Percentiles rank a stretch among this genome's conserved stretches.
These are phyloP conservation scores for Plasmodium ovale DNA, from an alignment of 169 alveolate genomes.

Conservation along the genomic window DNA sequence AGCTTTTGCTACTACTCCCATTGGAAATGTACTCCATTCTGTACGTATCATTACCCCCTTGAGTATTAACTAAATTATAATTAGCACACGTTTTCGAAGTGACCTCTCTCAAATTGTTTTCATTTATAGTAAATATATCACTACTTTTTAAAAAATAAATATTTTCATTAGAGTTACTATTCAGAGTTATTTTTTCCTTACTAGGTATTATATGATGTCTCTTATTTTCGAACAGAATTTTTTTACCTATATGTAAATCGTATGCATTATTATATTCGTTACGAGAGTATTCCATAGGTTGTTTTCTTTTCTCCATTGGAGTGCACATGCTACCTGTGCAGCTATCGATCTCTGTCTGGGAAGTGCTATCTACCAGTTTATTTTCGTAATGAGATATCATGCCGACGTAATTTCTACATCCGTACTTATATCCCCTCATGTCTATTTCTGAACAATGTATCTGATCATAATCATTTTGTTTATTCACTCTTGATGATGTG, in stretches of 20 bases:
- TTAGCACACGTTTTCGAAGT: background rate
- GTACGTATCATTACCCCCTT: background rate
- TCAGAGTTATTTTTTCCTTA: background rate
- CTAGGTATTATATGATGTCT: background rate
- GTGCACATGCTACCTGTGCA: no score
- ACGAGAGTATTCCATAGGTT: no score
- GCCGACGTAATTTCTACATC: background rate
- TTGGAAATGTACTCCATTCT: background rate
- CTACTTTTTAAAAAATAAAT: background rate
- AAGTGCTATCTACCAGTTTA: background rate
- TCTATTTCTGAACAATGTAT: background rate
- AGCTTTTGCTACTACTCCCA: background rate
- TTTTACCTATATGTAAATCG: constrained; percentile 6
- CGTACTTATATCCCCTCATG: background rate
- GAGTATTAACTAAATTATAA: background rate
- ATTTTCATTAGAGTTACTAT: background rate
- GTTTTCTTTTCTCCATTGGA: no score
- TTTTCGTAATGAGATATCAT: background rate
- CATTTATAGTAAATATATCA: constrained; percentile 5
- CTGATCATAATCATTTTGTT: background rate
- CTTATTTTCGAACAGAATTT: no score
- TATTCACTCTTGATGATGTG: background rate
- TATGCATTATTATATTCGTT: background rate
- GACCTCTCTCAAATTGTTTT: background rate
- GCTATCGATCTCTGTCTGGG: no score